Percentiles rank a stretch among this genome's conserved stretches.
Evolutionary conservation across 495 filamentous ascomycete genomes (phyloP).

Genomic region (Penicillium samsonianum): DNA sequence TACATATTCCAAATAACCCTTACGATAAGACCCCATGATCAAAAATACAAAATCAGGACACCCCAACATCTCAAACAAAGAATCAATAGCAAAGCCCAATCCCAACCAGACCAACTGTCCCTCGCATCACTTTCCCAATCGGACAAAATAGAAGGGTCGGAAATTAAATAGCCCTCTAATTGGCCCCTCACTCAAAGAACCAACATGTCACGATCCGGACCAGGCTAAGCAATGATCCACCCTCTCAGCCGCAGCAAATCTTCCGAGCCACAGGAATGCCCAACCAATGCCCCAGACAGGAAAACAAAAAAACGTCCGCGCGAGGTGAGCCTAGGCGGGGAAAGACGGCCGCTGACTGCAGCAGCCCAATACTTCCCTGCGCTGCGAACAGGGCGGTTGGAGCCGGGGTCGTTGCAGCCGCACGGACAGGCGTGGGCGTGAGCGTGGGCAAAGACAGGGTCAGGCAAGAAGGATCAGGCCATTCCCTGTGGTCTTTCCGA

Average conservation of each 20-base stretch:
- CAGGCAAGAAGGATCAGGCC: conserved; percentile 1
- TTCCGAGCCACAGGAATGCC: conserved; percentile 13
- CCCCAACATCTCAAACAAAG: conserved; percentile 5
- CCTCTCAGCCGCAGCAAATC: conserved; percentile 16
- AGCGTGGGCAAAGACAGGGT: conserved; percentile 2
- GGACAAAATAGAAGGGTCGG: conserved; percentile 22
- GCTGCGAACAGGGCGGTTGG: conserved; percentile 9
- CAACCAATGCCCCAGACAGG: not conserved
- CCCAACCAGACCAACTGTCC: conserved; percentile 14
- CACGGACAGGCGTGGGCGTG: conserved; percentile 4
- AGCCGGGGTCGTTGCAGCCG: conserved; percentile 7
- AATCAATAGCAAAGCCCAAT: not conserved
- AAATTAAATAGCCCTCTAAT: conserved; percentile 14
- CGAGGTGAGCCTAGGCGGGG: not conserved
- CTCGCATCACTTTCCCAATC: conserved; percentile 21
- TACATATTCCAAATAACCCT: not conserved
- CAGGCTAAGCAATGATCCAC: conserved; percentile 39
- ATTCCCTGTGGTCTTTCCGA: conserved; percentile 5
- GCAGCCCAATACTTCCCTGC: not conserved
- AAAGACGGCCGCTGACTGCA: not conserved
- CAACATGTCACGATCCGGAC: conserved; percentile 52
- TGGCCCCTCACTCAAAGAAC: conserved; percentile 43
- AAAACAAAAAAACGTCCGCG: not conserved
- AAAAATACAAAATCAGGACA: not conserved
- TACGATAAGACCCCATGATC: not conserved